Evolutionary conservation across 352 stramenopile species (phyloP).

Genomic region (Salisapilia sapeloensis): DNA sequence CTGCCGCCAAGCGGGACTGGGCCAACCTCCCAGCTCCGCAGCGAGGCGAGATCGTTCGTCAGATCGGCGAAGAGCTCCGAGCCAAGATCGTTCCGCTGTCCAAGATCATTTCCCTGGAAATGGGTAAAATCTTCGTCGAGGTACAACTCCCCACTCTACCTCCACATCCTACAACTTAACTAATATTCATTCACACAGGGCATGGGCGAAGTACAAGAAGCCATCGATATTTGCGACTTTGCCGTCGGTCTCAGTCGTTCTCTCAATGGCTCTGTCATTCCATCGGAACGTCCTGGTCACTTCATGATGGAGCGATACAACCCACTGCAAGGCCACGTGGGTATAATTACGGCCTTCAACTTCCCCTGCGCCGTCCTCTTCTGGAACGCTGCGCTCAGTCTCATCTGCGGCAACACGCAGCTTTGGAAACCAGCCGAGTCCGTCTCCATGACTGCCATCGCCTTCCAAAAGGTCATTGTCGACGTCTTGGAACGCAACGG

Average conservation of each 20-base stretch:
- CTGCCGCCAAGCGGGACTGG: conserved; percentile 73
- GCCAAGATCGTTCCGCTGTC: conserved; percentile 81
- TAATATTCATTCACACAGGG: conserved; percentile 16
- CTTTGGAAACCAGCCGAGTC: conserved; percentile 86
- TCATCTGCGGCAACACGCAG: conserved; percentile 85
- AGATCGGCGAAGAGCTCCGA: conserved; percentile 82
- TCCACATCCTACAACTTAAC: background rate
- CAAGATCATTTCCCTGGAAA: conserved; percentile 84
- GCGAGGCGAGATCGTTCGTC: conserved; percentile 84
- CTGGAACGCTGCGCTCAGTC: conserved; percentile 84
- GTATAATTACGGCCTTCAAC: conserved; percentile 90
- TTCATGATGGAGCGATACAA: conserved; percentile 92
- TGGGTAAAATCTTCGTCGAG: conserved; percentile 89
- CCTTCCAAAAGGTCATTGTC: conserved; percentile 82
- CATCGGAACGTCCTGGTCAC: conserved; percentile 80
- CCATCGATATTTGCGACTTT: conserved; percentile 90
- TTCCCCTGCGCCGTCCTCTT: conserved; percentile 83
- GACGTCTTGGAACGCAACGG: conserved; percentile 80
- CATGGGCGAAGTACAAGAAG: conserved; percentile 86
- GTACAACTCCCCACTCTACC: conserved; percentile 5
- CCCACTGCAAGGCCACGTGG: conserved; percentile 83
- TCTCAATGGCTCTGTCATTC: conserved; percentile 81
- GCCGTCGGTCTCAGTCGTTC: conserved; percentile 81
- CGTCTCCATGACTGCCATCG: conserved; percentile 78
- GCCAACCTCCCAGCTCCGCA: conserved; percentile 66